Percentiles rank a stretch among this genome's conserved stretches.
Evolutionary conservation across 1,139 yeast species (phyloP).

Genomic region (Taiozyma sp.): DNA sequence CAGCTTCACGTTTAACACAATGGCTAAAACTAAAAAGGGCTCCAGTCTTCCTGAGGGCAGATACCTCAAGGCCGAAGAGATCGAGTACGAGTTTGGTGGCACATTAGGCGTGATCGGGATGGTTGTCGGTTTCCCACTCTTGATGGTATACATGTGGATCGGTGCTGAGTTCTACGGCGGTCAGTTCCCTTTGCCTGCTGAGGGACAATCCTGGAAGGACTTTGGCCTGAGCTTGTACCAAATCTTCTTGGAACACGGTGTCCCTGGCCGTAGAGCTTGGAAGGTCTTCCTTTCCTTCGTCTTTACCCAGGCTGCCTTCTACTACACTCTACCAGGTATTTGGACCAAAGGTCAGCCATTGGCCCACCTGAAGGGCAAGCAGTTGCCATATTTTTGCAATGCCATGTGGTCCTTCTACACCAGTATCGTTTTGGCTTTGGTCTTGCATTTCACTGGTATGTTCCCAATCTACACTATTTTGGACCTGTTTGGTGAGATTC

Average conservation of each 20-base stretch:
- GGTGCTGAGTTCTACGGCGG: constrained; percentile 80
- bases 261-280: constrained; percentile 70
- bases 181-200: constrained; percentile 61
- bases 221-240: constrained; percentile 43
- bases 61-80: constrained; percentile 34
- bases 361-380: constrained; percentile 70
- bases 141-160: constrained; percentile 98
- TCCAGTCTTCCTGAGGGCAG: constrained; percentile 18
- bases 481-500: constrained; percentile 84
- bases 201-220: constrained; percentile 52
- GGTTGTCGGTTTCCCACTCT: constrained; percentile 87
- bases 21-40: not conserved
- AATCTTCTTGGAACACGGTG: constrained; percentile 47
- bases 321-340: constrained; percentile 87
- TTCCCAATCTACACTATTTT: constrained; percentile 71
- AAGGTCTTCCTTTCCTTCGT: constrained; percentile 67
- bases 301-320: constrained; percentile 66
- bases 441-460: constrained; percentile 66
- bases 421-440: constrained; percentile 52
- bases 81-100: constrained; percentile 91
- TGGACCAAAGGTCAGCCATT: constrained; percentile 96
- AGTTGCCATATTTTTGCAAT: constrained; percentile 89
- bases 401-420: constrained; percentile 83
- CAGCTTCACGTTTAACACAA: not conserved
- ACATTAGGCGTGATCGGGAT: constrained; percentile 89